Percentiles rank a stretch among this genome's conserved stretches.
phyloP scores from a whole-genome alignment of 176 grass and related monocot species.

The Raddia distichophylla region DNA sequence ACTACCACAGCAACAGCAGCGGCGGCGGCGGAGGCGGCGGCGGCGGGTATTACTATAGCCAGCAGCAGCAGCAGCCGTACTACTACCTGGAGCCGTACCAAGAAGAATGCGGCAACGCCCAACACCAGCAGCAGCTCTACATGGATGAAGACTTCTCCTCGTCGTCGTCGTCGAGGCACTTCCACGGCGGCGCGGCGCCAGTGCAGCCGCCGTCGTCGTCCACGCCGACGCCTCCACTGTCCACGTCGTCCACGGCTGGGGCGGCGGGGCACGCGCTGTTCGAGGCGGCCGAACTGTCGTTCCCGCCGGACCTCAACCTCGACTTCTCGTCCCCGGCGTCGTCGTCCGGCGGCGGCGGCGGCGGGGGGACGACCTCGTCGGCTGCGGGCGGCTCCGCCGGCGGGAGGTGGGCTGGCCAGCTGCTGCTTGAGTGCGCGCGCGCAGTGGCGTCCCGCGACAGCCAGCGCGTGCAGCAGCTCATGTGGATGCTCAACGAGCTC shows the following conservation, averaged over 20 bases:
- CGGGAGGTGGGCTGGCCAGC: conserved; percentile 68
- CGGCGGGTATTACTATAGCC: conserved; percentile 57
- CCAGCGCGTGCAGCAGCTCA: conserved; percentile 93
- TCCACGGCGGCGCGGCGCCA: conserved; percentile 40
- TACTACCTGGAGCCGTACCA: conserved; percentile 71
- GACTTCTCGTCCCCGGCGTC: conserved; percentile 89
- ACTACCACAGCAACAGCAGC: conserved; percentile 57
- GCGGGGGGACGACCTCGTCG: conserved; percentile 37
- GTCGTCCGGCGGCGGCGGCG: conserved; percentile 41
- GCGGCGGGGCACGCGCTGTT: conserved; percentile 64
- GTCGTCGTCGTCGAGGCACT: conserved; percentile 86
- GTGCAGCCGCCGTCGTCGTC: conserved; percentile 59
- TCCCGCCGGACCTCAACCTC: conserved; percentile 94
- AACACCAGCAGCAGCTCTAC: conserved; percentile 57
- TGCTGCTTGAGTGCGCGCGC: conserved; percentile 79
- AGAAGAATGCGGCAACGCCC: conserved; percentile 93
- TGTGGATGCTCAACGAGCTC: conserved; percentile 99
- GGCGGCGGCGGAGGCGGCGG: conserved; percentile 27
- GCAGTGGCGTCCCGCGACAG: conserved; percentile 73
- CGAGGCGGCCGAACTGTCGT: conserved; percentile 76
- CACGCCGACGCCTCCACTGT: conserved; percentile 58
- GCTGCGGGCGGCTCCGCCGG: conserved; percentile 21
- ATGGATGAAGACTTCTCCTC: conserved; percentile 99
- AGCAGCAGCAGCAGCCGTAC: conserved; percentile 15
- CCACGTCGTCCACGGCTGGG: conserved; percentile 62